Evolutionary conservation across 805 yeast species (phyloP).

Genomic region (Dipodascopsis uninucleata): DNA sequence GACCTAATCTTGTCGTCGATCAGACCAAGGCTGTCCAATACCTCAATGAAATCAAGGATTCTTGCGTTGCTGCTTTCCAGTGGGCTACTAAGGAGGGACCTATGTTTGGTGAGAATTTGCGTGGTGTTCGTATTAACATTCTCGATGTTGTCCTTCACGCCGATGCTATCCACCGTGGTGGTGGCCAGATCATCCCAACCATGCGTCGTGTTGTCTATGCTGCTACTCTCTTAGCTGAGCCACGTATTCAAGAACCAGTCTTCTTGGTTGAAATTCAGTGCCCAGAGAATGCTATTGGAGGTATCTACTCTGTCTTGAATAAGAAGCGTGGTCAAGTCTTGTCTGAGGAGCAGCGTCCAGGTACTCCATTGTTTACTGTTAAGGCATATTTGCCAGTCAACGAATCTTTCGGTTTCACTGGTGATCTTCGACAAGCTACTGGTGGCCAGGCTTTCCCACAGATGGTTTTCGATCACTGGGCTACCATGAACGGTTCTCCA

Average conservation of each 20-base stretch:
- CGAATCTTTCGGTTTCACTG: slow-evolving; percentile 99
- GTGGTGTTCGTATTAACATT: slow-evolving; percentile 96
- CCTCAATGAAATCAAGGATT: slow-evolving; percentile 98
- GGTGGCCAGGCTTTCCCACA: slow-evolving; percentile 99
- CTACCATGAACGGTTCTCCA: slow-evolving; percentile 86
- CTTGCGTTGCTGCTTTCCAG: slow-evolving; percentile 99
- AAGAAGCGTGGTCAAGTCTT: slow-evolving; percentile 97
- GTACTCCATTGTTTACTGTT: slow-evolving; percentile 99
- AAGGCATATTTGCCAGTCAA: slow-evolving; percentile 99
- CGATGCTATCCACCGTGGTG: slow-evolving; percentile 99
- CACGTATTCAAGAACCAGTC: slow-evolving; percentile 98
- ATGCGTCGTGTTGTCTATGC: slow-evolving; percentile 99
- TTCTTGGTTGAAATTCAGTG: slow-evolving; percentile 99
- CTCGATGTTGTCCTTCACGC: slow-evolving; percentile 99
- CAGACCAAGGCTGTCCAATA: slow-evolving; percentile 99
- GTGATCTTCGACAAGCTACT: slow-evolving; percentile 99
- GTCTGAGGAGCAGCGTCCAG: slow-evolving; percentile 99
- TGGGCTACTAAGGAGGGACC: slow-evolving; percentile 99
- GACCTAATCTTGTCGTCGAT: slow-evolving; percentile 98
- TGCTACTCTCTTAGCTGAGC: slow-evolving; percentile 95
- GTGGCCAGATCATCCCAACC: slow-evolving; percentile 94
- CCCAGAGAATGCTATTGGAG: slow-evolving; percentile 99
- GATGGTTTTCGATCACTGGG: slow-evolving; percentile 99
- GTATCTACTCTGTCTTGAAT: slow-evolving; percentile 99
- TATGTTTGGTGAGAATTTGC: slow-evolving; percentile 90